These are phyloP conservation scores for Akebia trifoliata DNA, from an alignment of 164 flowering plant genomes.

Conservation along the genomic window DNA sequence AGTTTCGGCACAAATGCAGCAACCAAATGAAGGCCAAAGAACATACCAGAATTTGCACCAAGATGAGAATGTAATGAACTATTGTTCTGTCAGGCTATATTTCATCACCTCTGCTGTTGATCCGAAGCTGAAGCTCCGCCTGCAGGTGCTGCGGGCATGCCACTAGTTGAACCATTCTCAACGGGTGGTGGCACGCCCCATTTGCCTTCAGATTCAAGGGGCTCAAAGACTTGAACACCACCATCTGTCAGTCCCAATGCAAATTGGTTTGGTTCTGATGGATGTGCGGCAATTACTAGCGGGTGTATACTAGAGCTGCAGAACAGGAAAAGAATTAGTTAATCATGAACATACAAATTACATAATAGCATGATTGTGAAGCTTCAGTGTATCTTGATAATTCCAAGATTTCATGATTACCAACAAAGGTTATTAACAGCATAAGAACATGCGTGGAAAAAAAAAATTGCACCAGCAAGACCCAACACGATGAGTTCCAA, in stretches of 20 bases:
- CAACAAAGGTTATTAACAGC: no score
- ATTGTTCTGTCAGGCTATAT: no score
- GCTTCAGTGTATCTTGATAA: no score
- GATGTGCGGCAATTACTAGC: constrained; percentile 82
- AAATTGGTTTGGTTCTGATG: no score
- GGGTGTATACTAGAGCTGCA: no score
- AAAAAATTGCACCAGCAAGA: no score
- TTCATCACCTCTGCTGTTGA: constrained; percentile 75
- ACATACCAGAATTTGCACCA: constrained; percentile 29
- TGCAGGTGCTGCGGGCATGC: constrained; percentile 40
- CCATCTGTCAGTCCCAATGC: constrained; percentile 94
- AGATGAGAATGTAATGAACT: no score
- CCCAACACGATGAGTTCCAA: no score
- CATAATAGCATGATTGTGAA: no score
- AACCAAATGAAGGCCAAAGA: constrained; percentile 2
- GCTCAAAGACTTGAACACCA: constrained; percentile 86
- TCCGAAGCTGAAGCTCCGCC: constrained; percentile 62
- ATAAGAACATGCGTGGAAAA: no score
- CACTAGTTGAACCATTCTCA: constrained; percentile 78
- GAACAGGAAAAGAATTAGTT: neutral
- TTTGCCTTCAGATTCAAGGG: constrained; percentile 87
- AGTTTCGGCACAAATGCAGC: neutral
- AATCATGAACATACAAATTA: no score
- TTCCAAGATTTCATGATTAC: no score
- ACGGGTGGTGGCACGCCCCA: constrained; percentile 92